phyloP scores from a whole-genome alignment of 23 red algal species.

The Chondrus crispus region DNA sequence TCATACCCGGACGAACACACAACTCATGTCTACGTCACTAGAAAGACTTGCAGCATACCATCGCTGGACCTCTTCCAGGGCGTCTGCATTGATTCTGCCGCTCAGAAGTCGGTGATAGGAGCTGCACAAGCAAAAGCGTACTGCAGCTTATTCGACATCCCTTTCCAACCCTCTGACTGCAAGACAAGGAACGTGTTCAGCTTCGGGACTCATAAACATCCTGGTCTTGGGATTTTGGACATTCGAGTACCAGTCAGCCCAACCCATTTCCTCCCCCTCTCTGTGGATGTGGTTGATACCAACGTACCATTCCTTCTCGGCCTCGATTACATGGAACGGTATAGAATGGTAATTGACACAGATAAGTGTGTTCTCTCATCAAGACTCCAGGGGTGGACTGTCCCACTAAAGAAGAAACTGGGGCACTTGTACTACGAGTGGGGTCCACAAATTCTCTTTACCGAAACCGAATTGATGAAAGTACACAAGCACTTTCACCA shows the following conservation, averaged over 20 bases:
- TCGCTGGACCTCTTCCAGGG: too few relatives aligned
- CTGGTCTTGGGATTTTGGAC: background rate
- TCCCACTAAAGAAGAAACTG: background rate
- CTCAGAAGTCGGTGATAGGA: background rate
- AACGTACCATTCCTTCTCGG: slow-evolving; percentile 16
- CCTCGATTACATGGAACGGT: background rate
- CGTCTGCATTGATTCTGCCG: slow-evolving; percentile 1
- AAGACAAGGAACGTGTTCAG: background rate
- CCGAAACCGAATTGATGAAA: background rate
- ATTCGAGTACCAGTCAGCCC: background rate
- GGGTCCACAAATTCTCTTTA: background rate
- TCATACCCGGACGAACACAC: too few relatives aligned
- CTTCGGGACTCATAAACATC: background rate
- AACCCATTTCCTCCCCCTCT: background rate
- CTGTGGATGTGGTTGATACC: background rate
- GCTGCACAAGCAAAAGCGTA: background rate
- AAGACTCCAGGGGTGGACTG: background rate
- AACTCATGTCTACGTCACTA: too few relatives aligned
- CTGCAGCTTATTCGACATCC: background rate
- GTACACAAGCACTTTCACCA: slow-evolving; percentile 26
- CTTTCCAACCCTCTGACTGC: background rate
- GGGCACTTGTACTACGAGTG: background rate
- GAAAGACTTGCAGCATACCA: too few relatives aligned
- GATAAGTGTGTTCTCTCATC: background rate
- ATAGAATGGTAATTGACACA: background rate